Base-by-base conservation (phyloP, 2,329 filamentous ascomycete genomes). In the Xylariaceae sp. region DNA sequence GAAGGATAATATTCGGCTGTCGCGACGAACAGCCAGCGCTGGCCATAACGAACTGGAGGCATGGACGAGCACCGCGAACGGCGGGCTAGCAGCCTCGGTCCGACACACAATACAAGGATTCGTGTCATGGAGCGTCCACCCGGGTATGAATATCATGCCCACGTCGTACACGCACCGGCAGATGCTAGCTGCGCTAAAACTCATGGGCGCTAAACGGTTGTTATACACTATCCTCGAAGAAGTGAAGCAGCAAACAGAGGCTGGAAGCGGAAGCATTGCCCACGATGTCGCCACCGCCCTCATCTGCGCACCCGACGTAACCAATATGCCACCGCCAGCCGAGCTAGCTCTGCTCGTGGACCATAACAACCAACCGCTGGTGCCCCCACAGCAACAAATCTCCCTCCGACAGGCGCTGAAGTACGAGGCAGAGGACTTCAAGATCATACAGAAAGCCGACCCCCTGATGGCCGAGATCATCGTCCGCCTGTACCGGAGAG, bases 111-210 rank as follows among this genome's bases (percentile, higher is more conserved):
- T 91, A 1, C 82, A 86, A 51, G 79, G 77, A 1, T 80, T 93
- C 3, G 79, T 87, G 1, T 79, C 85, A 47, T 93, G 90, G 90
- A 84, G 81, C 29, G 73, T 85, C 40, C 80, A 86, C 48, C 80
- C 83, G 0, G 75, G 75, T 3, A 71, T 81, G 37, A 84, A 81
- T 54, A 75, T 76, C 29, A 82, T 82, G 75, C 83, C 84, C 1
- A 79, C 89, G 0, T 79, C 81, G 10, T 93, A 93, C 70, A 90
- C 88, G 0, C 89, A 92, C 67, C 84, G 87, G 3, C 87, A 89
- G 61, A 75, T 91, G 2, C 79, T 90, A 7, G 79, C 81, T 0
- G 84, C 81, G 0, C 71, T 84, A 37, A 81, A 82, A 52, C 76
- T 89, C 29, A 73, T 89, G 0, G 89, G 89, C 0, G 82, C 87